Evolutionary conservation across 257 asterid species (phyloP).

Genomic region (Solanum medicagineum): DNA sequence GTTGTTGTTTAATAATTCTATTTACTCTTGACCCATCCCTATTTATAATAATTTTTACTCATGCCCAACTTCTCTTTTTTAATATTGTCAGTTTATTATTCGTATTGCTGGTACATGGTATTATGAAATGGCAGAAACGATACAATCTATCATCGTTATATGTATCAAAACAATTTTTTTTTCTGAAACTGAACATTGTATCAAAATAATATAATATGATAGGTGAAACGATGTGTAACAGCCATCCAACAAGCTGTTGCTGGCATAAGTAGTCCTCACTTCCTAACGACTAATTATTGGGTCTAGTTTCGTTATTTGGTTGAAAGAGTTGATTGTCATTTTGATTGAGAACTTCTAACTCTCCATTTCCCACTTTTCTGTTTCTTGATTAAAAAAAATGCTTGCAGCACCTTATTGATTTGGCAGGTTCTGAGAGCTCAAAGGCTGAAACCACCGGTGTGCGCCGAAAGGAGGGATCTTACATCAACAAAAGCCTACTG

Average conservation of each 20-base stretch:
- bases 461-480: constrained; percentile 95
- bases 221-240: neutral
- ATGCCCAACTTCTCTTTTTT: neutral
- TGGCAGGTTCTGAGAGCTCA: constrained; percentile 99
- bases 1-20: neutral
- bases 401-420: constrained; percentile 95
- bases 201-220: no score
- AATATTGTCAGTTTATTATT: neutral
- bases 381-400: constrained; percentile 3
- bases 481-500: constrained; percentile 91
- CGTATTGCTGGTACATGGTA: neutral
- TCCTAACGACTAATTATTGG: neutral
- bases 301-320: neutral
- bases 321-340: neutral
- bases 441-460: constrained; percentile 86
- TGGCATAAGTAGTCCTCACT: neutral
- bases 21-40: neutral
- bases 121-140: neutral
- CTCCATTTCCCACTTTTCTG: neutral
- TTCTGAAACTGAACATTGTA: no score
- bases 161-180: neutral
- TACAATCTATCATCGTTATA: neutral
- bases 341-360: neutral
- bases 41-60: neutral
- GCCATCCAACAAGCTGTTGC: neutral